These are phyloP conservation scores for Melocanna baccifera DNA, from an alignment of 176 grass and related monocot genomes.

Conservation along the genomic window DNA sequence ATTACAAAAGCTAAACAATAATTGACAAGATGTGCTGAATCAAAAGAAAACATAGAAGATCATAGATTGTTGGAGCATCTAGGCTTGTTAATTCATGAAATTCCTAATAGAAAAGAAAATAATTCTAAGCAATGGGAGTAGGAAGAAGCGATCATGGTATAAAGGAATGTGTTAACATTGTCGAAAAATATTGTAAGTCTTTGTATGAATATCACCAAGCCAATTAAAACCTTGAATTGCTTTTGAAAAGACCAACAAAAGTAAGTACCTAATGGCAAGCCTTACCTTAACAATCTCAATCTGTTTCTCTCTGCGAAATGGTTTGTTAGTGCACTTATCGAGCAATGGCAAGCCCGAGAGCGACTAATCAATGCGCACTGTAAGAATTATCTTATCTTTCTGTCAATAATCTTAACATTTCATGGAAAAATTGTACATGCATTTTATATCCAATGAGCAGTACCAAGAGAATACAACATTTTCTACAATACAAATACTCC, in stretches of 20 bases:
- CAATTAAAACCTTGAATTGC: neutral
- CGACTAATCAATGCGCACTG: constrained; percentile 72
- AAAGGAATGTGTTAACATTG: neutral
- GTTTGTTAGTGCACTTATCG: constrained; percentile 78
- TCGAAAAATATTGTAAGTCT: neutral
- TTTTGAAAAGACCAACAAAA: neutral
- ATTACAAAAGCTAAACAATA: neutral
- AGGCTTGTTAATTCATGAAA: neutral
- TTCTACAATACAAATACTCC: neutral
- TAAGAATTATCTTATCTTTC: constrained; percentile 7
- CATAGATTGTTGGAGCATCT: neutral
- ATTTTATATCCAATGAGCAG: neutral
- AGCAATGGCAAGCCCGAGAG: constrained; percentile 70
- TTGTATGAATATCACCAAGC: neutral
- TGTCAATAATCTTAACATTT: neutral
- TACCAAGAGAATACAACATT: neutral
- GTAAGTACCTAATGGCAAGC: neutral
- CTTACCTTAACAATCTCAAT: constrained; percentile 81
- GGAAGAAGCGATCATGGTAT: neutral
- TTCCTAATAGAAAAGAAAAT: neutral
- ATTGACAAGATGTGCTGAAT: neutral
- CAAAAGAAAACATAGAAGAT: neutral
- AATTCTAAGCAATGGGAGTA: neutral
- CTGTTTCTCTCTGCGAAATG: constrained; percentile 73
- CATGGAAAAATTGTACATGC: neutral